Evolutionary conservation across 225 moss, liverwort and hornwort species (phyloP).

Genomic region (Rhytidiadelphus loreus): DNA sequence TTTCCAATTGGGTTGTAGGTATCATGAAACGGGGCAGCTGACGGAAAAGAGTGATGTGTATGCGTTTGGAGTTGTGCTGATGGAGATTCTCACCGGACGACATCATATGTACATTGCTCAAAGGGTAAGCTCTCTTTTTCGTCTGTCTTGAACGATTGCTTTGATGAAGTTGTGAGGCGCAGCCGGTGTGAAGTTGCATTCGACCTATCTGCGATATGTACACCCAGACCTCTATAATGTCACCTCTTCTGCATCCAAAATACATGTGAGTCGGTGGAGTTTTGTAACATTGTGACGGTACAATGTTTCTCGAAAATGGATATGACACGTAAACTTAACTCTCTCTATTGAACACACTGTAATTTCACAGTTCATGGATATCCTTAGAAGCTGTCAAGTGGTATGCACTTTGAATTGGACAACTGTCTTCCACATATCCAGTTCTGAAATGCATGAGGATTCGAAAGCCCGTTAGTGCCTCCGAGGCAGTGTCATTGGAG

Average conservation of each 20-base stretch:
- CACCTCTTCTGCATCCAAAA: neutral
- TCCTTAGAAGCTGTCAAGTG: neutral
- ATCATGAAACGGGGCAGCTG: neutral
- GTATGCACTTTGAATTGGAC: neutral
- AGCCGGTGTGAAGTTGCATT: neutral
- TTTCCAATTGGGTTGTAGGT: neutral
- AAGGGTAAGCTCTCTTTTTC: neutral
- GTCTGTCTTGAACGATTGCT: no score
- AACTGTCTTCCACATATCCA: neutral
- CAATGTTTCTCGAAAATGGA: neutral
- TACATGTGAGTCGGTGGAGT: neutral
- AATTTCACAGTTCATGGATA: neutral
- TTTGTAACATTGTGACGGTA: neutral
- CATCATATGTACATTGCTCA: neutral
- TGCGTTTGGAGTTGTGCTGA: neutral
- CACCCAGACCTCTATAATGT: neutral
- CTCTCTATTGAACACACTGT: neutral
- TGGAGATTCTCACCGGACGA: neutral
- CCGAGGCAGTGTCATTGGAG: neutral
- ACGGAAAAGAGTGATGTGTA: neutral
- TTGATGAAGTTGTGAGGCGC: neutral
- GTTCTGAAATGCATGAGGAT: neutral
- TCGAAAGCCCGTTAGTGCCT: neutral
- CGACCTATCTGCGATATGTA: neutral
- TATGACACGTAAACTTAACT: no score